A percentile compares a stretch with the other conserved stretches of the same genome.
Evolutionary conservation across 2,329 filamentous ascomycete species (phyloP).

Genomic region (Phoma sp.): DNA sequence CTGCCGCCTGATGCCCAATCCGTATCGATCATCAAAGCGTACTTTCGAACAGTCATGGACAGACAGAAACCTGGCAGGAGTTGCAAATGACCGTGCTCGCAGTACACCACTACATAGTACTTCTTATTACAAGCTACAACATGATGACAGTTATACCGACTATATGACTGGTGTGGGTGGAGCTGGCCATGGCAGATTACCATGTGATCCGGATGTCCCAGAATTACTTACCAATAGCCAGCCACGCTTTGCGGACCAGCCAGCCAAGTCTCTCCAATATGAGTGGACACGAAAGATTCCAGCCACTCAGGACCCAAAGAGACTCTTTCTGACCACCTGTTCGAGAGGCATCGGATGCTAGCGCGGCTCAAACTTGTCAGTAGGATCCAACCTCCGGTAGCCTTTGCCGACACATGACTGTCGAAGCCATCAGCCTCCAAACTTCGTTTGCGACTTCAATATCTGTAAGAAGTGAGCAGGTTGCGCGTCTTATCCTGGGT

Average conservation of each 20-base stretch:
- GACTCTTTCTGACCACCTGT: constrained; percentile 16
- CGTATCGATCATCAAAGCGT: not conserved
- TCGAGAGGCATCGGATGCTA: not conserved
- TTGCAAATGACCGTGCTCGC: constrained; percentile 8
- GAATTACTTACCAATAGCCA: constrained; percentile 11
- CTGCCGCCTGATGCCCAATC: constrained; percentile 2
- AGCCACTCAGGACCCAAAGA: constrained; percentile 2
- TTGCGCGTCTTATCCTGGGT: constrained; percentile 13
- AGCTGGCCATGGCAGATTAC: constrained; percentile 4
- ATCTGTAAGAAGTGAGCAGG: not conserved
- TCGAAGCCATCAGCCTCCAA: constrained; percentile 13
- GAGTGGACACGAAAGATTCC: not conserved
- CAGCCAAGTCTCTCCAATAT: constrained; percentile 9
- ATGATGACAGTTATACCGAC: constrained; percentile 6
- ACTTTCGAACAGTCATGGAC: constrained; percentile 8
- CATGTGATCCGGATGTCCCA: constrained; percentile 18
- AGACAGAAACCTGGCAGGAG: constrained; percentile 2
- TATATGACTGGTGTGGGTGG: constrained; percentile 6
- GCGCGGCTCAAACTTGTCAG: constrained; percentile 13
- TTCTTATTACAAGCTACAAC: constrained; percentile 1
- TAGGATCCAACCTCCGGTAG: constrained; percentile 5
- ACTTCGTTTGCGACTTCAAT: constrained; percentile 5
- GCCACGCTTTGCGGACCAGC: constrained; percentile 7
- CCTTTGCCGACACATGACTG: constrained; percentile 15
- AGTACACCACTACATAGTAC: constrained; percentile 9